Percentiles rank a stretch among this genome's conserved stretches.
These are phyloP conservation scores for Tolypocladium pustulatum DNA, from an alignment of 2,329 filamentous ascomycete species.

Conservation along the genomic window DNA sequence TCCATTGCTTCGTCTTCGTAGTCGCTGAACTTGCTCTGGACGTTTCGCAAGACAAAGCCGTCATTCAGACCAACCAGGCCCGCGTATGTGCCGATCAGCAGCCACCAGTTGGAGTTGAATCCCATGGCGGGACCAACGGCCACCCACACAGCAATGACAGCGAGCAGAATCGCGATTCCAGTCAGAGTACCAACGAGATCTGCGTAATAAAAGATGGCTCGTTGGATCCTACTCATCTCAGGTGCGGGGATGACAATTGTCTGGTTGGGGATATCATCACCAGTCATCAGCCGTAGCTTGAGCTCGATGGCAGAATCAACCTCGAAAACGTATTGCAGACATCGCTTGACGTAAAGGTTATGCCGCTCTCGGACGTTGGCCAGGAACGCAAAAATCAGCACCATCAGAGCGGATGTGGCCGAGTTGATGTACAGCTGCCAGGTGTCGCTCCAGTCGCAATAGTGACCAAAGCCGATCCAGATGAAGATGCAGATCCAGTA, in stretches of 20 bases:
- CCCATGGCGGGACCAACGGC: slow-evolving; percentile 25
- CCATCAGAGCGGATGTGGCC: slow-evolving; percentile 24
- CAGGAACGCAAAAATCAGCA: slow-evolving; percentile 30
- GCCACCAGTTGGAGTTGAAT: slow-evolving; percentile 34
- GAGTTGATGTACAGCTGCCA: slow-evolving; percentile 34
- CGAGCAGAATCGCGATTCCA: slow-evolving; percentile 25
- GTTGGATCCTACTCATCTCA: slow-evolving; percentile 20
- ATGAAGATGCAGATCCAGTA: slow-evolving; percentile 24
- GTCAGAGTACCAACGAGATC: slow-evolving; percentile 30
- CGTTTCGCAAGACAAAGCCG: slow-evolving; percentile 33
- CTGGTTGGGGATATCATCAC: slow-evolving; percentile 20
- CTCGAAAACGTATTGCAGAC: slow-evolving; percentile 20
- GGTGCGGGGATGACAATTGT: slow-evolving; percentile 20
- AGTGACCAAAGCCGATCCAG: slow-evolving; percentile 21
- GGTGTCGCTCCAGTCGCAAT: slow-evolving; percentile 17
- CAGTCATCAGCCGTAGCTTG: slow-evolving; percentile 20
- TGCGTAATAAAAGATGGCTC: slow-evolving; percentile 28
- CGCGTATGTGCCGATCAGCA: slow-evolving; percentile 36
- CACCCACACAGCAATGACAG: slow-evolving; percentile 26
- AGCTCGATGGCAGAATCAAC: slow-evolving; percentile 23
- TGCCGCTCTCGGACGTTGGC: slow-evolving; percentile 27
- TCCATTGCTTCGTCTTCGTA: slow-evolving; percentile 10
- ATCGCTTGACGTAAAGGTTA: slow-evolving; percentile 17
- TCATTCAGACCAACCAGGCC: slow-evolving; percentile 33
- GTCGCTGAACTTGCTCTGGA: slow-evolving; percentile 19